Evolutionary conservation across 2,329 filamentous ascomycete genomes (phyloP), one percentile per base, ranked within the genome.

Genomic region (Aspergillus texensis): DNA sequence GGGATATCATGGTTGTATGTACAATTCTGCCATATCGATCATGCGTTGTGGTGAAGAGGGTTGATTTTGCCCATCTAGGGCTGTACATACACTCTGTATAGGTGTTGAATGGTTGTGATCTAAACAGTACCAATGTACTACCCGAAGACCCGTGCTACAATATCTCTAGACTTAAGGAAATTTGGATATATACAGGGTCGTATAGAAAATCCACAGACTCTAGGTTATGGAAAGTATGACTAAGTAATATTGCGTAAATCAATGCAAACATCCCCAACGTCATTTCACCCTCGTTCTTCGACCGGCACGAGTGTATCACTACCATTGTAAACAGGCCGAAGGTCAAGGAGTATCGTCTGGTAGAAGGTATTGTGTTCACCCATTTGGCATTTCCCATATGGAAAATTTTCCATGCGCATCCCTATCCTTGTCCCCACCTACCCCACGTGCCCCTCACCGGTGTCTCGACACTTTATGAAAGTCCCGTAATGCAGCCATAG

Each of bases 351-450:
- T 36, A n/a, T 52, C 43, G 12, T 52, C n/a, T 26, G 39, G 12
- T 46, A 26, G 19, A 24, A 52, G 32, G 57, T 52, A 39, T 30
- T n/a, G n/a, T 26, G 30, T 21, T 52, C 19, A 6, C 19, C 30
- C 28, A 21, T 24, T 24, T 24, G 21, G 21, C 21, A 24, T 32
- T 9, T 32, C n/a, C 10, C 28, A 12, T n/a, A n/a, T 52, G 28
- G 52, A 55, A 55, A 55, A 41, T 39, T 55, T 55, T 50, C 57
- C 16, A 43, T 43, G 34, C 2, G 19, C 41, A 34, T 58, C 43
- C 12, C 24, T 48, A 10, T 50, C 46, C 26, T 21, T 6, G 34
- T 36, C 30, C 57, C 57, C 57, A 48, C 45, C n/a, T 50, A 59
- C 32, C 57, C 57, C 57, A 39, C 57, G 30, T 28, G 46, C 52